phyloP scores from a whole-genome alignment of 805 yeast genomes.

The Teunomyces lycoperdinae region DNA sequence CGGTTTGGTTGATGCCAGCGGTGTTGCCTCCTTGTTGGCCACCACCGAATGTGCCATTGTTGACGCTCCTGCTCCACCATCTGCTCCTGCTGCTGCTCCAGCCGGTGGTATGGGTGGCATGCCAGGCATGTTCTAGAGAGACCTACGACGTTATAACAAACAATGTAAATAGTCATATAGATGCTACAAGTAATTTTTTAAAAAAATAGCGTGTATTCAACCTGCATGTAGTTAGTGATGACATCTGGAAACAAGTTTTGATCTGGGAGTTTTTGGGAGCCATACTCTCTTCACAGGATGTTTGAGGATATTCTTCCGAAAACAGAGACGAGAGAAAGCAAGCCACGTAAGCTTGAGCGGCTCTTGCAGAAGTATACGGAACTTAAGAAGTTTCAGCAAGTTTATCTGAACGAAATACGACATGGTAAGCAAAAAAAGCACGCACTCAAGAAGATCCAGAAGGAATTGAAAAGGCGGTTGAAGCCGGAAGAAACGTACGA shows the following conservation, averaged over 20 bases:
- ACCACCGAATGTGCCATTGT: constrained; percentile 98
- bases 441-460: constrained; percentile 21
- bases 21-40: constrained; percentile 95
- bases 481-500: constrained; percentile 35
- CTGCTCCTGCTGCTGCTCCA: constrained; percentile 54
- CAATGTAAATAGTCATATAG: constrained; percentile 3
- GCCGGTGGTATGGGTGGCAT: constrained; percentile 69
- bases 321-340: not conserved
- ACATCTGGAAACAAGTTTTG: not conserved
- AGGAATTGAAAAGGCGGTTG: constrained; percentile 20
- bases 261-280: not conserved
- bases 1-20: constrained; percentile 93
- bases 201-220: not conserved
- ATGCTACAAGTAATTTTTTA: not conserved
- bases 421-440: constrained; percentile 7
- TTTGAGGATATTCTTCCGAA: constrained; percentile 7
- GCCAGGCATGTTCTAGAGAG: constrained; percentile 30
- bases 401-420: constrained; percentile 5
- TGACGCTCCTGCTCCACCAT: constrained; percentile 82
- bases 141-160: not conserved
- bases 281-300: not conserved
- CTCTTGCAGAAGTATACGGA: constrained; percentile 16
- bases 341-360: constrained; percentile 4
- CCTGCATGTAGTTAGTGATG: not conserved
- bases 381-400: constrained; percentile 13